Evolutionary conservation across 1,284 basidiomycete species (phyloP), one percentile per base, ranked within the genome.

Genomic region (Austroboletus niveus): DNA sequence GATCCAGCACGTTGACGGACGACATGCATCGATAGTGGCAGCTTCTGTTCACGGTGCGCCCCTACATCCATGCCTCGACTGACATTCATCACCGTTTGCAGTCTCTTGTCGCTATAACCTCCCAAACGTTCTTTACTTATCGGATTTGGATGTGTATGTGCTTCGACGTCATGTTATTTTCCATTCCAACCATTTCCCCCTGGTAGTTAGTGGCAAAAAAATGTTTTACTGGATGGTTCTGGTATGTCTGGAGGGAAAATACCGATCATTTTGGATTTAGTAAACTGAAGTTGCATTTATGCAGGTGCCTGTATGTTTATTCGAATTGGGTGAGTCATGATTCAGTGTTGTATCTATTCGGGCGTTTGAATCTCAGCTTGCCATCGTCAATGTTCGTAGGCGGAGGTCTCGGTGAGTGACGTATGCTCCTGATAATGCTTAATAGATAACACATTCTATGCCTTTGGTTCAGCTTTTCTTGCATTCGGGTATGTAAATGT

Each of bases 91-190:
- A 14, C 20, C 20, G 3, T 41, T 39, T 9, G 14, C 22, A 53
- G 51, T 24, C 42, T 11, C 31, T 47, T 3, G 36, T 50, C 12
- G 10, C 45, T 29, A 35, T 54, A 17, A 14, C 45, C 4, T 42
- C 45, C 3, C 52, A 53, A 17, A 22, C 27, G 14, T 53, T 53
- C 40, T 53, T 53, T 36, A 53, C 51, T 14, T 43, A 35, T 34
- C 41, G 52, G 15, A 40, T 53, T 35, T 52, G 51, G 45, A 57
- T 6, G 36, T 53, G 55, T 51, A 17, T 10, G 47, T 40, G 15
- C 30, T 55, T 45, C 29, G 7, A 24, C 22, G 32, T 29, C 30
- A 17, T 31, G 9, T 11, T 22, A 3, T 40, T 11, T 40, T 40
- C 20, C 17, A 40, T 44, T 2, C 20, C 20, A 17, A 34, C 22